phyloP scores from a whole-genome alignment of 23 red algal species.

The Gracilaria gracilis region DNA sequence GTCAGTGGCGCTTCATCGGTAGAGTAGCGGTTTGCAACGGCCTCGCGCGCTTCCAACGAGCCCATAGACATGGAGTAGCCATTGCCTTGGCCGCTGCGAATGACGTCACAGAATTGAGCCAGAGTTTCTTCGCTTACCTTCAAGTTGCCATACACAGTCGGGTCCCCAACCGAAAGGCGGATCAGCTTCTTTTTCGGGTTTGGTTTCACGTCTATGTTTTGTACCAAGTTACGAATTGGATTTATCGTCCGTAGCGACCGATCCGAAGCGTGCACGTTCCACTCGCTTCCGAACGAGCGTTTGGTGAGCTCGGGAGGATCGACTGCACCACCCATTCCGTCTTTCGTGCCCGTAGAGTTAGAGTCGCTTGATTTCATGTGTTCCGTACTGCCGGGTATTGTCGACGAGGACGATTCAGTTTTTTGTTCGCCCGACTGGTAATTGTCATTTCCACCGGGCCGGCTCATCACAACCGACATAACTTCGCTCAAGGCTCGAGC shows the following conservation, averaged over 20 bases:
- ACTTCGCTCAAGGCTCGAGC: neutral
- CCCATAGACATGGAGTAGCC: conserved; percentile 94
- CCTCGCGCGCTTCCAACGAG: conserved; percentile 46
- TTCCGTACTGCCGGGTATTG: neutral
- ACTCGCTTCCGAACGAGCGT: conserved; percentile 27
- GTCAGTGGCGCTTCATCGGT: conserved; percentile 49
- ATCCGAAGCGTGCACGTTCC: conserved; percentile 77
- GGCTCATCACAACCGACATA: neutral
- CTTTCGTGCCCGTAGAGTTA: neutral
- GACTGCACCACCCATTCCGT: conserved; percentile 25
- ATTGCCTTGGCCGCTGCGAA: conserved; percentile 56
- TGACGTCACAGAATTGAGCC: conserved; percentile 42
- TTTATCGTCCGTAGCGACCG: conserved; percentile 88
- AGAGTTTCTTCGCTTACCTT: conserved; percentile 62
- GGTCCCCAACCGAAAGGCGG: conserved; percentile 89
- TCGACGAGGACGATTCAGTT: neutral
- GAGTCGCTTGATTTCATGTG: neutral
- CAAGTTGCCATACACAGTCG: conserved; percentile 93
- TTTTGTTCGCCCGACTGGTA: neutral
- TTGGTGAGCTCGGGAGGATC: neutral
- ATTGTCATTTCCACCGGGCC: neutral
- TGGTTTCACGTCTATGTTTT: conserved; percentile 81
- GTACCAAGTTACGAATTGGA: conserved; percentile 97
- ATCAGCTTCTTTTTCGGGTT: conserved; percentile 87
- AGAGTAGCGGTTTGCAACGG: conserved; percentile 81